Evolutionary conservation across 352 stramenopile genomes (phyloP).

Genomic region (Globisporangium canariense): DNA sequence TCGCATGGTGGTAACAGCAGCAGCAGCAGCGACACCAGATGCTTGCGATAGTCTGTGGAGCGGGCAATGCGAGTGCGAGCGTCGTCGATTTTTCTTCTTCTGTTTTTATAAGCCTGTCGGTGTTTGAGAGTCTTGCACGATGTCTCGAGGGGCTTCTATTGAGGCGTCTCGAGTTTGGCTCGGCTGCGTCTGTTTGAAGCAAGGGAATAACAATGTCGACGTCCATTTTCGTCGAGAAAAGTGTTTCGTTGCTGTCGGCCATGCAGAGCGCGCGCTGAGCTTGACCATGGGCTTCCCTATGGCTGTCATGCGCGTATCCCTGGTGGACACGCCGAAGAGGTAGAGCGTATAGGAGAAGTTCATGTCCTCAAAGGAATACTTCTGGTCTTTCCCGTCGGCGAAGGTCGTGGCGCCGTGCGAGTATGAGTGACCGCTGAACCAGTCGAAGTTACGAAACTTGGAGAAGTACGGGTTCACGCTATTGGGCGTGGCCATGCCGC

Average conservation of each 20-base stretch:
- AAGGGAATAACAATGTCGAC: too few species aligned
- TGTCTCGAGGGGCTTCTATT: too few species aligned
- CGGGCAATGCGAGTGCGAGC: neutral
- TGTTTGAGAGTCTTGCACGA: too few species aligned
- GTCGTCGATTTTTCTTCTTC: neutral
- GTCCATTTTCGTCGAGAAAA: too few species aligned
- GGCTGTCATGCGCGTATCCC: constrained; percentile 33
- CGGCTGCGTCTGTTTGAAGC: too few species aligned
- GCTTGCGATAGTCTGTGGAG: neutral
- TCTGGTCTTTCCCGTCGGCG: constrained; percentile 61
- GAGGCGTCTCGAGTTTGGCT: too few species aligned
- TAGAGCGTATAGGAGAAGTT: constrained; percentile 63
- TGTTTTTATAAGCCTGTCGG: neutral
- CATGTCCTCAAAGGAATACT: constrained; percentile 64
- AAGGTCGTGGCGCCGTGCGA: constrained; percentile 44
- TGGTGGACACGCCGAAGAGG: constrained; percentile 41
- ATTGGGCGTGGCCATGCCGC: constrained; percentile 51
- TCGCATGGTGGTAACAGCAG: neutral
- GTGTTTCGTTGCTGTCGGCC: too few species aligned
- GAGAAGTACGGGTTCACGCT: constrained; percentile 53
- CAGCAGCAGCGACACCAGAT: neutral
- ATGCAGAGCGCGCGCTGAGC: too few species aligned
- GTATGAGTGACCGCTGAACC: constrained; percentile 30
- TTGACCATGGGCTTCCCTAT: constrained; percentile 47
- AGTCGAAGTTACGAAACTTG: constrained; percentile 66